Evolutionary conservation across 305 asterid species (phyloP).

Genomic region (Fraxinus nigra): DNA sequence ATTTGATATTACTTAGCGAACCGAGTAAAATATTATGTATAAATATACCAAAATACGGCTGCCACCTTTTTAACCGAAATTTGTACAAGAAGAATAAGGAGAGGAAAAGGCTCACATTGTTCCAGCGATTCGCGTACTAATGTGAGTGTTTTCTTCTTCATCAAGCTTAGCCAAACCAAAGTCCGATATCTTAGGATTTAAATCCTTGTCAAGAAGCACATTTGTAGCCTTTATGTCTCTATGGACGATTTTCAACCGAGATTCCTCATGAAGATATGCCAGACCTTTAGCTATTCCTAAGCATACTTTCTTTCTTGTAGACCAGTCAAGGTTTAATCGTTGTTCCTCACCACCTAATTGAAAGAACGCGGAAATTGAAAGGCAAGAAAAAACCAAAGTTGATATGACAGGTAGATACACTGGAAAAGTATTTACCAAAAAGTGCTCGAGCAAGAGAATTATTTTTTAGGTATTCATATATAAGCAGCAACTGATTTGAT

Average conservation of each 20-base stretch:
- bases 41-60: background rate
- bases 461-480: constrained; percentile 85
- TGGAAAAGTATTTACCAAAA: constrained; percentile 47
- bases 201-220: constrained; percentile 79
- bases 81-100: background rate
- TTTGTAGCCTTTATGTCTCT: constrained; percentile 86
- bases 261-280: constrained; percentile 90
- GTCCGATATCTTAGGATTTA: constrained; percentile 81
- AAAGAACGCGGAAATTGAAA: constrained; percentile 17
- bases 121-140: constrained; percentile 89
- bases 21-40: background rate
- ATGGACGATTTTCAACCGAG: constrained; percentile 82
- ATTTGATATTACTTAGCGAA: no score
- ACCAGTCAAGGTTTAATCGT: constrained; percentile 65
- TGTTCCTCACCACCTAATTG: constrained; percentile 55
- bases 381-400: background rate
- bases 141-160: constrained; percentile 87
- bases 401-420: background rate
- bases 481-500: constrained; percentile 73
- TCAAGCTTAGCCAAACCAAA: constrained; percentile 93
- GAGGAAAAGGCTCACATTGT: constrained; percentile 50
- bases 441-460: constrained; percentile 85
- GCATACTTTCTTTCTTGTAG: constrained; percentile 68
- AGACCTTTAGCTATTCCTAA: constrained; percentile 80
- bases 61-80: background rate